Evolutionary conservation across 805 yeast species (phyloP).

Genomic region (Wickerhamiella spandovensis): DNA sequence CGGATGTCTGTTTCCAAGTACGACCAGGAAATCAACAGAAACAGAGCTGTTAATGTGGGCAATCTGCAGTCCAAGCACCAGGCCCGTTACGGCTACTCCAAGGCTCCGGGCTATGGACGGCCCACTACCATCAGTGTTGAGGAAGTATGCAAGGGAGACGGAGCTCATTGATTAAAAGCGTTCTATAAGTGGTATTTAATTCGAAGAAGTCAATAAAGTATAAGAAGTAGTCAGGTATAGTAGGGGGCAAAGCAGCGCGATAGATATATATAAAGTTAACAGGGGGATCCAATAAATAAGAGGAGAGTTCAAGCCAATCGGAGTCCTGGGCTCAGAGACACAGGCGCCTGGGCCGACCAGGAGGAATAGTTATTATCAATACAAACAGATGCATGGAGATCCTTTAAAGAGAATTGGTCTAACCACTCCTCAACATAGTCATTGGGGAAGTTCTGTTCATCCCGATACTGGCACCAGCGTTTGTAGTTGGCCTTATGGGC

Average conservation of each 20-base stretch:
- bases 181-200: too few relatives aligned
- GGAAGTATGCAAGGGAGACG: not conserved
- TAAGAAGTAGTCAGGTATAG: too few relatives aligned
- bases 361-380: not conserved
- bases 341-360: not conserved
- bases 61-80: too few relatives aligned
- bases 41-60: too few relatives aligned
- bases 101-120: not conserved
- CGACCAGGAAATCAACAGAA: too few relatives aligned
- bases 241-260: not conserved
- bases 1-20: too few relatives aligned
- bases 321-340: not conserved
- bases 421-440: slow-evolving; percentile 23
- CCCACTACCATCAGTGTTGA: not conserved
- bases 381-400: slow-evolving; percentile 5
- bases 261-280: not conserved
- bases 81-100: too few relatives aligned
- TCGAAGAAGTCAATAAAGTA: too few relatives aligned
- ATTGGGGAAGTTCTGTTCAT: slow-evolving; percentile 17
- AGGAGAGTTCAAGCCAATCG: not conserved
- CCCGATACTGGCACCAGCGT: slow-evolving; percentile 17
- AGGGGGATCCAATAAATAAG: not conserved
- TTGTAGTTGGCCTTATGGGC: slow-evolving; percentile 17
- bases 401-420: slow-evolving; percentile 16
- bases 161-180: too few relatives aligned